phyloP scores from a whole-genome alignment of 2,329 filamentous ascomycete genomes.

The Mycocentrospora acerina region DNA sequence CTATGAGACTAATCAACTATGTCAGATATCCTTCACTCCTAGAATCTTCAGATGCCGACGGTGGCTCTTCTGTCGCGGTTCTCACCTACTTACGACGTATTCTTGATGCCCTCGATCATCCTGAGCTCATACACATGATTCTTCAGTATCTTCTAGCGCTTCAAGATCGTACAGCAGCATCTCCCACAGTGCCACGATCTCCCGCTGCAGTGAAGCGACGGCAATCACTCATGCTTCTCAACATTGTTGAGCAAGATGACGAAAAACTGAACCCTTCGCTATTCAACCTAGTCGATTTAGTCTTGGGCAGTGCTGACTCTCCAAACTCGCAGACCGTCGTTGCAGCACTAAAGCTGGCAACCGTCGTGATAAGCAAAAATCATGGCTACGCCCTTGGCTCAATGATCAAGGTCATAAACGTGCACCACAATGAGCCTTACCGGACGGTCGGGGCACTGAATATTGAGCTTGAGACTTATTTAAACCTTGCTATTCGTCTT shows the following conservation, averaged over 20 bases:
- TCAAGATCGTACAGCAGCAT: conserved; percentile 55
- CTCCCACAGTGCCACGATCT: conserved; percentile 38
- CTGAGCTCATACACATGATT: conserved; percentile 91
- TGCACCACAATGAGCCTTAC: conserved; percentile 55
- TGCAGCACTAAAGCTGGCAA: conserved; percentile 83
- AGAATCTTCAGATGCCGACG: conserved; percentile 95
- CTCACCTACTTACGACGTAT: conserved; percentile 90
- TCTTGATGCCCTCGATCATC: conserved; percentile 86
- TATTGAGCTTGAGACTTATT: conserved; percentile 71
- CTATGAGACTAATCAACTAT: conserved; percentile 13
- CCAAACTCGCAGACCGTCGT: conserved; percentile 85
- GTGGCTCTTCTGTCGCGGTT: conserved; percentile 93
- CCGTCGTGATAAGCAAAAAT: conserved; percentile 82
- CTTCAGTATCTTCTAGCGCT: conserved; percentile 88
- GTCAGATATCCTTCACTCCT: conserved; percentile 89
- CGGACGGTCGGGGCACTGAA: conserved; percentile 75
- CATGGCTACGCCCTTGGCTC: conserved; percentile 82
- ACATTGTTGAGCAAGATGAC: conserved; percentile 72
- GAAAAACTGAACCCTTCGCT: conserved; percentile 79
- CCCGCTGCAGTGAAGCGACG: conserved; percentile 74
- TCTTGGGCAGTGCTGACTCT: conserved; percentile 81
- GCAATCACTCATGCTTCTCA: conserved; percentile 85
- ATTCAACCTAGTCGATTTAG: conserved; percentile 90
- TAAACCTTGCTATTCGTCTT: conserved; percentile 67
- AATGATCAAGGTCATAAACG: conserved; percentile 67